These are phyloP conservation scores for Helicocarpus griseus DNA, from an alignment of 2,329 filamentous ascomycete genomes.

Conservation along the genomic window DNA sequence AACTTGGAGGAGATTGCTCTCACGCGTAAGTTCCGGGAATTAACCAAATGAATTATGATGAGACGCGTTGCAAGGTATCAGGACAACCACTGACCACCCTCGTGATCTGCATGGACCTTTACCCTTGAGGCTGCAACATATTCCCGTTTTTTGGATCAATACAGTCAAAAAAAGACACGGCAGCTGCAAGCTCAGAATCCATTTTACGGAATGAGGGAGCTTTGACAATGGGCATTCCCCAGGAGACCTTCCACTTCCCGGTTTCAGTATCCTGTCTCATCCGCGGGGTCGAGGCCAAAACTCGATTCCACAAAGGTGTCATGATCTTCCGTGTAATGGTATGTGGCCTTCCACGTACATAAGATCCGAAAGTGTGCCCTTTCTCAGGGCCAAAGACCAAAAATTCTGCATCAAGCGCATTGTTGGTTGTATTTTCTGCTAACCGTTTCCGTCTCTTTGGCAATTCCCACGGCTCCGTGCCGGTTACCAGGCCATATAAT, in stretches of 20 bases:
- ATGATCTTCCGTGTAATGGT: constrained; percentile 31
- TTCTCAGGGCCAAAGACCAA: constrained; percentile 29
- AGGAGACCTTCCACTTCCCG: constrained; percentile 20
- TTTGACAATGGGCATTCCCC: constrained; percentile 15
- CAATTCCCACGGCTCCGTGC: constrained; percentile 22
- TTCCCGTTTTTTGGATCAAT: constrained; percentile 8
- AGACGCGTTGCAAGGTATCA: too few species aligned
- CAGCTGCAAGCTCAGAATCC: constrained; percentile 7
- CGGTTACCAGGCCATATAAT: constrained; percentile 25
- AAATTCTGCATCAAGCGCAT: constrained; percentile 18
- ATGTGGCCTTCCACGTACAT: constrained; percentile 29
- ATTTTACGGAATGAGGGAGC: constrained; percentile 7
- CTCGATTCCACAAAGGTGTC: constrained; percentile 27
- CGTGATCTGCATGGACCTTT: too few species aligned
- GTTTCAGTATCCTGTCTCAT: constrained; percentile 15
- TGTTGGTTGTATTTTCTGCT: constrained; percentile 1
- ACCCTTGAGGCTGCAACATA: neutral
- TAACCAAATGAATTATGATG: too few species aligned
- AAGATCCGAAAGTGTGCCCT: constrained; percentile 24
- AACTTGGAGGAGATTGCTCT: too few species aligned
- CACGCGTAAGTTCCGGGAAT: too few species aligned
- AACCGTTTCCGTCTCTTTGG: constrained; percentile 18
- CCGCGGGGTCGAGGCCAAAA: constrained; percentile 25
- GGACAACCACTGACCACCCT: too few species aligned
- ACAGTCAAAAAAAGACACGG: constrained; percentile 10